Evolutionary conservation across 1,139 yeast genomes (phyloP).

Genomic region (Sugiyamaella pinicola): DNA sequence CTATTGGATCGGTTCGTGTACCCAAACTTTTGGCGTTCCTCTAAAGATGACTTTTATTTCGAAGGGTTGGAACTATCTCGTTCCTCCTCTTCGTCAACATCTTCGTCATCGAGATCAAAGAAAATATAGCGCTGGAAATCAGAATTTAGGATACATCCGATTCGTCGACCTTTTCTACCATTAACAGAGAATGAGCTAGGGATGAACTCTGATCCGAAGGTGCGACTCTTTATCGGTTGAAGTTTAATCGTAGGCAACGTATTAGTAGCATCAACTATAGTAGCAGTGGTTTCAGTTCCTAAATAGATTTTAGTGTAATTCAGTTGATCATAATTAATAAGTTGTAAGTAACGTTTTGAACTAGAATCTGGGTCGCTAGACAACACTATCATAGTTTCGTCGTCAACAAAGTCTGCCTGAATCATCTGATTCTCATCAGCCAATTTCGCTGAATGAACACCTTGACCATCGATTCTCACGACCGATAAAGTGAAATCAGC

Average conservation of each 20-base stretch:
- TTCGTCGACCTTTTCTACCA: slow-evolving; percentile 26
- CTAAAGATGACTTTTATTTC: slow-evolving; percentile 16
- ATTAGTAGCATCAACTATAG: neutral
- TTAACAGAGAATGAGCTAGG: slow-evolving; percentile 30
- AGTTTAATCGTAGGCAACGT: neutral
- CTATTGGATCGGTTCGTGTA: neutral
- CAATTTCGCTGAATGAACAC: neutral
- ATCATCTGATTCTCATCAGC: slow-evolving; percentile 7
- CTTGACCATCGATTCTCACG: neutral
- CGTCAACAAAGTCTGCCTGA: slow-evolving; percentile 31
- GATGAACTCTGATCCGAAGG: slow-evolving; percentile 23
- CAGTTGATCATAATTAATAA: neutral
- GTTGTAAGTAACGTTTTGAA: neutral
- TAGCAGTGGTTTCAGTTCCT: neutral
- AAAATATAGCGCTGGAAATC: slow-evolving; percentile 31
- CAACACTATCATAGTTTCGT: slow-evolving; percentile 25
- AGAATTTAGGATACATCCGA: slow-evolving; percentile 31
- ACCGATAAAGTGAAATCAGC: neutral
- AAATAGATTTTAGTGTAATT: neutral
- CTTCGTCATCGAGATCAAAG: slow-evolving; percentile 31
- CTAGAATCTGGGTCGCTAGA: neutral
- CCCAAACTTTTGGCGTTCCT: neutral
- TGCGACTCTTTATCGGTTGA: slow-evolving; percentile 5
- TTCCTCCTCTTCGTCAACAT: slow-evolving; percentile 25
- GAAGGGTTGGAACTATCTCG: slow-evolving; percentile 17